Evolutionary conservation across 352 stramenopile genomes (phyloP).

Genomic region (Phytopythium kandeliae): DNA sequence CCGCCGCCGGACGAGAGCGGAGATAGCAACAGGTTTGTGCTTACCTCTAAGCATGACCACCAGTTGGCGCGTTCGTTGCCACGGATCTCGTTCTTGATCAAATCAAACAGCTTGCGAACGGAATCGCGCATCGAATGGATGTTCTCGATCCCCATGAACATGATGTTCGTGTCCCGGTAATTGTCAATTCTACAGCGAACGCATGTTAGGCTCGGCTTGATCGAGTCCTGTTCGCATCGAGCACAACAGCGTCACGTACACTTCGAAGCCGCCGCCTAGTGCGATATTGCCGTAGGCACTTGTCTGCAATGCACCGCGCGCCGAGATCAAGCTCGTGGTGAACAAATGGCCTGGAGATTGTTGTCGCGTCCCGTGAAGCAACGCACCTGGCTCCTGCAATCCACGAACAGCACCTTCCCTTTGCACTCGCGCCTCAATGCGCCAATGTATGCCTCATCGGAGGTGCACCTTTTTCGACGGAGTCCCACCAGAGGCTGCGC

Average conservation of each 20-base stretch:
- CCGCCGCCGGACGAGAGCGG: slow-evolving; percentile 68
- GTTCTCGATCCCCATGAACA: slow-evolving; percentile 99
- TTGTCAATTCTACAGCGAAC: slow-evolving; percentile 50
- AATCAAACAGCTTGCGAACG: slow-evolving; percentile 79
- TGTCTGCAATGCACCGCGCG: slow-evolving; percentile 26
- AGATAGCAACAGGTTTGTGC: slow-evolving; percentile 71
- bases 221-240: neutral
- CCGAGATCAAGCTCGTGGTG: too few species aligned
- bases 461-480: slow-evolving; percentile 85
- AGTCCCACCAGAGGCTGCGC: slow-evolving; percentile 94
- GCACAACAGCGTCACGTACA: slow-evolving; percentile 36
- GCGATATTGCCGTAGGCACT: slow-evolving; percentile 82
- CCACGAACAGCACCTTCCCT: slow-evolving; percentile 67
- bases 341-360: too few species aligned
- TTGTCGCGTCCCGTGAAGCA: neutral
- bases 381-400: slow-evolving; percentile 69
- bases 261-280: slow-evolving; percentile 79
- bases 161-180: slow-evolving; percentile 72
- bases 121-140: slow-evolving; percentile 97
- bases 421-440: slow-evolving; percentile 50
- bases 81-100: slow-evolving; percentile 82
- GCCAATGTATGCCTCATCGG: slow-evolving; percentile 86
- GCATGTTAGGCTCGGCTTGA: neutral
- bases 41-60: slow-evolving; percentile 71
- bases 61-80: slow-evolving; percentile 78